Evolutionary conservation across 1,139 yeast genomes (phyloP).

Genomic region (Taphrina pruni): DNA sequence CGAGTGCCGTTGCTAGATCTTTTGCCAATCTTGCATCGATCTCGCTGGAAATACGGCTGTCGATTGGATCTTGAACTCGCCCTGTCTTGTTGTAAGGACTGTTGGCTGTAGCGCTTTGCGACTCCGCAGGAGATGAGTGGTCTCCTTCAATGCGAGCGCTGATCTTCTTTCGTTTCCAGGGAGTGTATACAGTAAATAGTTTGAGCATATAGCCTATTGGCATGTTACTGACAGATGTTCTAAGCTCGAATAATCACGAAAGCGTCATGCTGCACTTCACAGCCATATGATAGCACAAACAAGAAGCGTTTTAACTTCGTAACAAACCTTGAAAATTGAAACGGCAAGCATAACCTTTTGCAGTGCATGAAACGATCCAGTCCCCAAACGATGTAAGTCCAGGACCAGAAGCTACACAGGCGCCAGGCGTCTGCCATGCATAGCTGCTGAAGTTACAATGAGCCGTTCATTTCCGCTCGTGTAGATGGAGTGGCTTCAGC

Average conservation of each 20-base stretch:
- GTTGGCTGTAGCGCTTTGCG: neutral
- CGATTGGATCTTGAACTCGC: too few relatives aligned
- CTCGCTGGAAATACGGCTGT: constrained; percentile 1
- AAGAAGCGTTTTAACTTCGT: neutral
- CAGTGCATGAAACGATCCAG: neutral
- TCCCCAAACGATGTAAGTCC: neutral
- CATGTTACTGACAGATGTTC: neutral
- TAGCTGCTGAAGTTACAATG: neutral
- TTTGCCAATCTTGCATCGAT: constrained; percentile 9
- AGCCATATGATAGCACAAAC: neutral
- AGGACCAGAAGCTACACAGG: neutral
- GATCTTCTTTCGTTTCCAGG: constrained; percentile 1
- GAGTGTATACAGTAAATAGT: neutral
- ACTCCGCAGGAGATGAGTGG: neutral
- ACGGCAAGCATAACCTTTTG: neutral
- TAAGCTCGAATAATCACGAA: too few relatives aligned
- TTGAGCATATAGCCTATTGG: neutral
- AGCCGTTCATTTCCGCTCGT: constrained; percentile 3
- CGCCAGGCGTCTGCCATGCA: too few relatives aligned
- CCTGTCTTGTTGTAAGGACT: neutral
- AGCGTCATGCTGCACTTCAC: neutral
- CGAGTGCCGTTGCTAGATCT: constrained; percentile 3
- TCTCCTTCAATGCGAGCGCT: too few relatives aligned
- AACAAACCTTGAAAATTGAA: neutral
- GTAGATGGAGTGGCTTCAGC: constrained; percentile 28